Percentiles rank a stretch among this genome's conserved stretches.
phyloP scores from a whole-genome alignment of 257 asterid species.

The Agastache rugosa region DNA sequence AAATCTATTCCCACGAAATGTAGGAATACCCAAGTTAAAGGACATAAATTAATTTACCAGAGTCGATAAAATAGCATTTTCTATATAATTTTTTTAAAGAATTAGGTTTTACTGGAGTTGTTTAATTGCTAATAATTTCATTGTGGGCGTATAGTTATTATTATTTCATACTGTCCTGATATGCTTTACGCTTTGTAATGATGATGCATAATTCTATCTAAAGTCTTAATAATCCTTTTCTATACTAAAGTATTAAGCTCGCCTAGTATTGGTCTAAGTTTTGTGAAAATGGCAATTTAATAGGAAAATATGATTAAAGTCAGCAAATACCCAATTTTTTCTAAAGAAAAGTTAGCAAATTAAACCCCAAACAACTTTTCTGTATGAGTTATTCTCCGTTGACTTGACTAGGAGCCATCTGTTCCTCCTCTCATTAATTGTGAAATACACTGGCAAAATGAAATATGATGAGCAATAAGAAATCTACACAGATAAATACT shows the following conservation, averaged over 20 bases:
- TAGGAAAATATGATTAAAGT: neutral
- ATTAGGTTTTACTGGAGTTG: slow-evolving; percentile 1
- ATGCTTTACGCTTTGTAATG: slow-evolving; percentile 40
- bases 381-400: neutral
- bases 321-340: too few relatives aligned
- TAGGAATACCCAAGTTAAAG: neutral
- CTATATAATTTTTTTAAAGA: neutral
- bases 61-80: neutral
- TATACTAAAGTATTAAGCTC: neutral
- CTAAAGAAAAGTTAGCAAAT: neutral
- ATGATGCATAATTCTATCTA: slow-evolving; percentile 42
- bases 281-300: neutral
- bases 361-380: neutral
- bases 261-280: neutral
- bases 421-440: too few relatives aligned
- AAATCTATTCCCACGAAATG: slow-evolving; percentile 7
- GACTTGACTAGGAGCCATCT: neutral
- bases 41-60: neutral
- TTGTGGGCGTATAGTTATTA: slow-evolving; percentile 30
- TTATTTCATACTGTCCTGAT: slow-evolving; percentile 42
- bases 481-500: too few relatives aligned
- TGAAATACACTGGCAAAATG: too few relatives aligned
- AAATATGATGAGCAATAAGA: too few relatives aligned
- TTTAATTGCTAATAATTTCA: slow-evolving; percentile 33
- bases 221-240: slow-evolving; percentile 23